Evolutionary conservation across 2,329 filamentous ascomycete species (phyloP), one percentile per base, ranked within the genome.

Genomic region (Aquanectria penicillioides): DNA sequence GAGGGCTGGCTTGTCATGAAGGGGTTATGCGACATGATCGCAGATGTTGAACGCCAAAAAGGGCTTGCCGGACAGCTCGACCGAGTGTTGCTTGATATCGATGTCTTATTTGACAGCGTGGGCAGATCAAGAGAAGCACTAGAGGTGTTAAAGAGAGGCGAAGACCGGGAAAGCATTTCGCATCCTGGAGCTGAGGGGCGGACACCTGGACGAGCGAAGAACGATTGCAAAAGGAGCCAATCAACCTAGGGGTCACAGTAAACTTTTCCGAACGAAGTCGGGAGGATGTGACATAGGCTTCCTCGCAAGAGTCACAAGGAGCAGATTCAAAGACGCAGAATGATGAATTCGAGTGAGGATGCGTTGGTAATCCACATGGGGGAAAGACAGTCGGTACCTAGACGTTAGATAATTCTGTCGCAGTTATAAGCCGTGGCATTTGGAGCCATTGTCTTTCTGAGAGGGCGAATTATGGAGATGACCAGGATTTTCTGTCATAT

Each of bases 61-160:
- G 78, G 77, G 9, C 73, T 77, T 34, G 79, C 76, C 7, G 76
- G 75, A 11, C 71, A 73, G 13, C 64, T 74, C 2, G 72, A 74
- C 43, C 64, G 63, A 20, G 47, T 74, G n/a, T 49, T 69, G 22
- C 53, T 73, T 8, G 67, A 75, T 37, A 69, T 64, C 2, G 60
- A 60, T 15, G 43, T 62, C 47, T 76, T 80, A 5, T 84, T 86
- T 55, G 80, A 85, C 66, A 83, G 78, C 55, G 77, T 82, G 4
- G 77, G 80, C 6, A 74, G 75, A 18, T 83, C 83, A 0, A 75
- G 80, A 62, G 73, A 69, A 52, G 78, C 79, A 0, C 72, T 86
- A 13, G 75, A 77, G 17, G 81, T 80, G 20, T 69, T 84, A 54
- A 75, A 71, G 26, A 71, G 69, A n/a, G 83, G 82, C 2, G 78